A percentile compares a stretch with the other conserved stretches of the same genome.
Evolutionary conservation across 148 eudicot genomes (phyloP).

Genomic region (Vaccinium myrtillus): DNA sequence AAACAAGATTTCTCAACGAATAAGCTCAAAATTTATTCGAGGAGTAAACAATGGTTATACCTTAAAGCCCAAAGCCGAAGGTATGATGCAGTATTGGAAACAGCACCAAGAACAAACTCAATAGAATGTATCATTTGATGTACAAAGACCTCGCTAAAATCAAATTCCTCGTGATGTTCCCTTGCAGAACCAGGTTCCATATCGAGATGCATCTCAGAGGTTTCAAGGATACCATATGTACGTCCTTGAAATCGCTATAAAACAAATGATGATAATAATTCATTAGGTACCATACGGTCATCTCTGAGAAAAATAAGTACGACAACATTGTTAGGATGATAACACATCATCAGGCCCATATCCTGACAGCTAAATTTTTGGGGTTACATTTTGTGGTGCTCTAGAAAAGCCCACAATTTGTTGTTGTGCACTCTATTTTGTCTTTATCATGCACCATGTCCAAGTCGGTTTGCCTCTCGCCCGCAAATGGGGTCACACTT

Average conservation of each 20-base stretch:
- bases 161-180: conserved; percentile 76
- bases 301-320: not conserved
- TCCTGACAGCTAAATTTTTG: not conserved
- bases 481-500: not conserved
- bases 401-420: not conserved
- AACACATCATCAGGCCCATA: not conserved
- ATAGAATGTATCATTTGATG: conserved; percentile 98
- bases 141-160: conserved; percentile 97
- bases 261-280: conserved; percentile 7
- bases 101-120: conserved; percentile 97
- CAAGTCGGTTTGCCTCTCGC: too few relatives aligned
- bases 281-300: not conserved
- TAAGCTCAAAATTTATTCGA: not conserved
- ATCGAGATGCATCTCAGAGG: conserved; percentile 64
- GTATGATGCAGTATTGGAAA: conserved; percentile 98
- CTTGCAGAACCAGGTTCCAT: conserved; percentile 74
- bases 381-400: not conserved
- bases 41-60: conserved; percentile 27
- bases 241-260: conserved; percentile 95
- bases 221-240: conserved; percentile 76
- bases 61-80: conserved; percentile 98
- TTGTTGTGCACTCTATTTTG: not conserved
- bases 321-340: not conserved
- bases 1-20: not conserved
- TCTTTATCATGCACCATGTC: too few relatives aligned